Conservation (phyloP, 306 rosid genomes). For the Macrotyloma uniflorum region DNA sequence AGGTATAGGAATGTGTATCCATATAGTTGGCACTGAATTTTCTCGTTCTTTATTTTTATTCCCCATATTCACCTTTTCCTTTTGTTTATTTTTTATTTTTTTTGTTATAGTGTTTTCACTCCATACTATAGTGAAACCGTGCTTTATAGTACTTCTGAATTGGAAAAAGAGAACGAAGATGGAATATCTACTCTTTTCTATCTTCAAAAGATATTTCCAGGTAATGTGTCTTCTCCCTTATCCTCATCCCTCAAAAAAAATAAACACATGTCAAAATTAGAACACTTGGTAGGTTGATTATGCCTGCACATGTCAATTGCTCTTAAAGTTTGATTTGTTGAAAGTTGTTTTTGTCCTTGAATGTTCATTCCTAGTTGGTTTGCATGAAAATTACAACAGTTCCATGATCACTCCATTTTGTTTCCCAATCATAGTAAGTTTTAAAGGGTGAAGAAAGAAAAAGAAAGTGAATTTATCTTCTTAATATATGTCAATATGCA, state of each 20-base stretch:
- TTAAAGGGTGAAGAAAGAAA: not conserved
- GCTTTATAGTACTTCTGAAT: slow-evolving; percentile 80
- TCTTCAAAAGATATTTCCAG: slow-evolving; percentile 98
- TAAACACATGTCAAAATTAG: not conserved
- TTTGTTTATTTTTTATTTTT: slow-evolving; percentile 8
- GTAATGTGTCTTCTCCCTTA: slow-evolving; percentile 48
- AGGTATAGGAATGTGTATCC: slow-evolving; percentile 58
- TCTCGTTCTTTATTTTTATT: not conserved
- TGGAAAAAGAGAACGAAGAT: slow-evolving; percentile 91
- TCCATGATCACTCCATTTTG: not conserved
- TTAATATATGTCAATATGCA: slow-evolving; percentile 19
- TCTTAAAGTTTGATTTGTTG: not conserved
- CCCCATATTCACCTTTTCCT: slow-evolving; percentile 22
- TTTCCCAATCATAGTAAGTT: slow-evolving; percentile 1
- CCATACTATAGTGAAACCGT: slow-evolving; percentile 99
- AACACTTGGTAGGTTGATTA: not conserved
- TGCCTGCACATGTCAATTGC: not conserved
- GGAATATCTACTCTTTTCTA: slow-evolving; percentile 91
- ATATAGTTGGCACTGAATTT: slow-evolving; percentile 19
- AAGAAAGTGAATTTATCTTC: not conserved
- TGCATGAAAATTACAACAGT: not conserved
- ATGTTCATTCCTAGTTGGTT: not conserved
- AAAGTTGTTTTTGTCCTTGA: not conserved
- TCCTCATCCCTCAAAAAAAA: not conserved
- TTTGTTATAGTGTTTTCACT: slow-evolving; percentile 83